Conservation (phyloP, 371 early-diverging fungal genomes). For the Mucor plumbeus region DNA sequence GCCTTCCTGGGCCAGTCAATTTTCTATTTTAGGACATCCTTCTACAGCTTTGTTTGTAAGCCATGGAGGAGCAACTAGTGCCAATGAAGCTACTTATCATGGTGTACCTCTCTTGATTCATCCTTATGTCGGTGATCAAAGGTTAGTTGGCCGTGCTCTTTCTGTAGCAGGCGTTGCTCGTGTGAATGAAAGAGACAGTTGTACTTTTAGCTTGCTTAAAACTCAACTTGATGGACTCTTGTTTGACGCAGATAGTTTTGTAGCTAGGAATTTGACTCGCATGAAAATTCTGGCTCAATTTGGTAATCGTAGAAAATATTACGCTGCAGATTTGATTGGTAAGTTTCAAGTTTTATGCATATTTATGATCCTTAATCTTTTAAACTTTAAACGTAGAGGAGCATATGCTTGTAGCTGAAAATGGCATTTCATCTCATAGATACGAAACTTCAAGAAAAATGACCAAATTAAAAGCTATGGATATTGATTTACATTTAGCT, state of each 20-base stretch:
- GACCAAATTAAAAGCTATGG: constrained; percentile 5
- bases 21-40: constrained; percentile 37
- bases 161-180: constrained; percentile 18
- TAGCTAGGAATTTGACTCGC: constrained; percentile 15
- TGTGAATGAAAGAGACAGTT: background rate
- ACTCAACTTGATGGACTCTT: constrained; percentile 6
- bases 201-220: constrained; percentile 4
- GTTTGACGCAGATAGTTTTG: constrained; percentile 2
- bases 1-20: constrained; percentile 41
- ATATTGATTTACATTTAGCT: constrained; percentile 14
- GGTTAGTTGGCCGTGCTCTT: constrained; percentile 11
- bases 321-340: constrained; percentile 22
- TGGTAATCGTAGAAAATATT: constrained; percentile 12
- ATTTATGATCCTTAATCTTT: background rate
- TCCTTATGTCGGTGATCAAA: constrained; percentile 46
- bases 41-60: constrained; percentile 41
- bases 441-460: constrained; percentile 11
- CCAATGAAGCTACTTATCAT: constrained; percentile 36
- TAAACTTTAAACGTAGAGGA: constrained; percentile 9
- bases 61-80: constrained; percentile 45
- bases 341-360: background rate
- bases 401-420: constrained; percentile 13
- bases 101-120: constrained; percentile 31
- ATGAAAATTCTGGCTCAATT: constrained; percentile 22
- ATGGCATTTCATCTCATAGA: constrained; percentile 12